phyloP scores from a whole-genome alignment of 208 protist species.

The Acanthamoeba quina region DNA sequence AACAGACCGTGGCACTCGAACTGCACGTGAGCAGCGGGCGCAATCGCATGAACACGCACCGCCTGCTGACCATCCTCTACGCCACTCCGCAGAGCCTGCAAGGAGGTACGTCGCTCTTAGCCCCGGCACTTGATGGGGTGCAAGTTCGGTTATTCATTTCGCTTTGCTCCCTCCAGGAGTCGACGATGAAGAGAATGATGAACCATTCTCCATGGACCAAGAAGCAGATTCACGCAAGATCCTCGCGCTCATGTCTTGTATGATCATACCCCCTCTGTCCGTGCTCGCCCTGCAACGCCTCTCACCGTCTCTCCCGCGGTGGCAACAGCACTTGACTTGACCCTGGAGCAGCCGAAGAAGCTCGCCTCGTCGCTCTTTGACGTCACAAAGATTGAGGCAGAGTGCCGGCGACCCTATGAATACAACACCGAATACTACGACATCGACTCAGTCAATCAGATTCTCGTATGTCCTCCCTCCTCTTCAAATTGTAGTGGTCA shows the following conservation, averaged over 20 bases:
- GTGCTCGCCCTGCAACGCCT: neutral
- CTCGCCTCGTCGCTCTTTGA: neutral
- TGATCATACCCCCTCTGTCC: neutral
- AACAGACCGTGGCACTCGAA: slow-evolving; percentile 40
- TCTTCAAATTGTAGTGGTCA: neutral
- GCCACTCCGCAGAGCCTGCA: slow-evolving; percentile 19
- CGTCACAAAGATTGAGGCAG: neutral
- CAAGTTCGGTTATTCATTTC: neutral
- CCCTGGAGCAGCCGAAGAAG: neutral
- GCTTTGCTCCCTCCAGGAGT: neutral
- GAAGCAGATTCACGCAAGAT: slow-evolving; percentile 46
- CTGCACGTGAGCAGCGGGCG: slow-evolving; percentile 15
- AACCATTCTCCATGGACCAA: neutral
- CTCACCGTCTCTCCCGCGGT: neutral
- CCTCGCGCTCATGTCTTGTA: neutral
- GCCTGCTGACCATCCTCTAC: slow-evolving; percentile 27
- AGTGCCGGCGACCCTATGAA: neutral
- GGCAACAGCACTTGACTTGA: slow-evolving; percentile 4
- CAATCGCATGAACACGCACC: slow-evolving; percentile 48
- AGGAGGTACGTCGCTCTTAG: neutral
- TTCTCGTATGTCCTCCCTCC: neutral
- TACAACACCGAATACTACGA: neutral
- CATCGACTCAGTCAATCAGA: neutral
- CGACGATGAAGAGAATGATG: neutral
- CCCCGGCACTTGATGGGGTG: neutral